Conservation (phyloP, 1,284 basidiomycete genomes). For the Malassezia pachydermatis region DNA sequence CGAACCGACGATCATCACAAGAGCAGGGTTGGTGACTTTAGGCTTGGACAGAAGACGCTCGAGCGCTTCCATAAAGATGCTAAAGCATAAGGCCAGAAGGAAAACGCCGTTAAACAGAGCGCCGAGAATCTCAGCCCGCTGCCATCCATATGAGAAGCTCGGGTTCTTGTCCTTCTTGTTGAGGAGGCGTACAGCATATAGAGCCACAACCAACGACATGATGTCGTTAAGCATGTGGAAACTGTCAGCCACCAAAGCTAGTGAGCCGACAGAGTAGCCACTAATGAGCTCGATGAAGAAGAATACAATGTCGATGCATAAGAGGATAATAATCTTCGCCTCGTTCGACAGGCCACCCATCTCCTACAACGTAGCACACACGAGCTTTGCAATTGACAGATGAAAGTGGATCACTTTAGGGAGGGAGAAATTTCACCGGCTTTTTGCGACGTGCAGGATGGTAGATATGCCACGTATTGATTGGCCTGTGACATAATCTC, state of each 20-base stretch:
- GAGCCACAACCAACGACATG: conserved; percentile 82
- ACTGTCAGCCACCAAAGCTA: conserved; percentile 88
- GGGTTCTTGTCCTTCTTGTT: conserved; percentile 19
- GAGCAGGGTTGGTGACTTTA: conserved; percentile 72
- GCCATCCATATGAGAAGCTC: conserved; percentile 88
- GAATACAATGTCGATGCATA: conserved; percentile 76
- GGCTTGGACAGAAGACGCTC: conserved; percentile 66
- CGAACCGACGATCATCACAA: conserved; percentile 82
- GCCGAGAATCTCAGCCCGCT: conserved; percentile 86
- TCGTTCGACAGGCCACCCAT: conserved; percentile 29
- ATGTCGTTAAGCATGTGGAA: conserved; percentile 85
- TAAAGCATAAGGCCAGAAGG: conserved; percentile 86
- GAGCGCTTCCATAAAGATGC: conserved; percentile 84
- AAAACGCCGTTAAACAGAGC: conserved; percentile 87
- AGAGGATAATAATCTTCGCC: conserved; percentile 55
- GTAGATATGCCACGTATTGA: no score
- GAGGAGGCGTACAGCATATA: conserved; percentile 71
- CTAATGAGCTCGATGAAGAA: conserved; percentile 79
- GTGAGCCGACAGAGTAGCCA: conserved; percentile 75
- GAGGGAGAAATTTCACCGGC: no score
- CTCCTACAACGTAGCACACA: no score
- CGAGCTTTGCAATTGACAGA: no score
- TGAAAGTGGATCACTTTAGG: no score
- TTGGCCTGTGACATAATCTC: no score
- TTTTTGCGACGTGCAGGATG: no score